Evolutionary conservation across 2,329 filamentous ascomycete species (phyloP).

Genomic region (Calonectria naviculata): DNA sequence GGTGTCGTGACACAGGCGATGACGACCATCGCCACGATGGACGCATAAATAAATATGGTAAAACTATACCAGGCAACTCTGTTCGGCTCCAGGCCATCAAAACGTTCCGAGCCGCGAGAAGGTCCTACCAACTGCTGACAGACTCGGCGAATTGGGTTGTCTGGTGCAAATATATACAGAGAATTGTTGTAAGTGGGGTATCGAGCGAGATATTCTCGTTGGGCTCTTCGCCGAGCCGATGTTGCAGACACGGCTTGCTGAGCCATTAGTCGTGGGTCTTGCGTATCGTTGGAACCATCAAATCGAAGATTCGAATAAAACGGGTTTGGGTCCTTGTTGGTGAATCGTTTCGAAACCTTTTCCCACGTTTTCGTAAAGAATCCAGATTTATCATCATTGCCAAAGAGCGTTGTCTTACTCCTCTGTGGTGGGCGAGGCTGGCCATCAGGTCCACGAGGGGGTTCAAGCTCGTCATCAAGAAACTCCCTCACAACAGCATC

Average conservation of each 20-base stretch:
- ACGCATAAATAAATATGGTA: slow-evolving; percentile 92
- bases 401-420: slow-evolving; percentile 46
- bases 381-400: slow-evolving; percentile 65
- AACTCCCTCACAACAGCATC: slow-evolving; percentile 97
- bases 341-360: slow-evolving; percentile 65
- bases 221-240: slow-evolving; percentile 84
- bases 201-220: slow-evolving; percentile 88
- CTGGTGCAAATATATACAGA: slow-evolving; percentile 85
- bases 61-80: slow-evolving; percentile 93
- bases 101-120: slow-evolving; percentile 85
- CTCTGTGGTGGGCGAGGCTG: slow-evolving; percentile 42
- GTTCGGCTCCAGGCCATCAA: slow-evolving; percentile 90
- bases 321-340: slow-evolving; percentile 85
- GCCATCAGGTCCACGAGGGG: slow-evolving; percentile 45
- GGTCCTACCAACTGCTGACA: slow-evolving; percentile 94
- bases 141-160: slow-evolving; percentile 80
- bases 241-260: slow-evolving; percentile 88
- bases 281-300: slow-evolving; percentile 78
- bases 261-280: slow-evolving; percentile 89
- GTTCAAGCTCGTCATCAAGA: slow-evolving; percentile 70
- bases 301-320: slow-evolving; percentile 86
- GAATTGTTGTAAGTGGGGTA: slow-evolving; percentile 95
- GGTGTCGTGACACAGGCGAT: slow-evolving; percentile 95
- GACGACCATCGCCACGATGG: slow-evolving; percentile 97
- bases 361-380: slow-evolving; percentile 71